Evolutionary conservation across 2,329 filamentous ascomycete genomes (phyloP).

Genomic region (Balansia obtecta): DNA sequence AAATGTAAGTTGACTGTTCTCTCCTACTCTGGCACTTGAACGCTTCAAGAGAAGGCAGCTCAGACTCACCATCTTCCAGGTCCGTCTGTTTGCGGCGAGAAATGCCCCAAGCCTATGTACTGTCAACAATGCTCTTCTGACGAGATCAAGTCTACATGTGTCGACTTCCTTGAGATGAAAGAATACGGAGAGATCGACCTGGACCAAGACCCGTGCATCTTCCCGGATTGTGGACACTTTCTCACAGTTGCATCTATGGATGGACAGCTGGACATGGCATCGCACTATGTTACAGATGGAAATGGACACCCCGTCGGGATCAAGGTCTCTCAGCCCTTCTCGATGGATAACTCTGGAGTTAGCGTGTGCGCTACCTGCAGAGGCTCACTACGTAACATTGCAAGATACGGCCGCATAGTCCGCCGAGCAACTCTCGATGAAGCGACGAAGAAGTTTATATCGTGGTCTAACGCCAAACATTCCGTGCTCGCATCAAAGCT

Average conservation of each 20-base stretch:
- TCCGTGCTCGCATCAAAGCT: slow-evolving; percentile 5
- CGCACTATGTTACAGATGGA: slow-evolving; percentile 32
- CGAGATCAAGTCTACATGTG: slow-evolving; percentile 30
- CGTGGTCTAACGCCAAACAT: slow-evolving; percentile 30
- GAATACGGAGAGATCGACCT: slow-evolving; percentile 46
- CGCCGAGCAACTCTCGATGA: slow-evolving; percentile 49
- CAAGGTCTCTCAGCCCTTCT: slow-evolving; percentile 32
- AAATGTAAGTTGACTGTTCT: slow-evolving; percentile 28
- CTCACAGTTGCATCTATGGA: slow-evolving; percentile 49
- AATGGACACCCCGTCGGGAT: slow-evolving; percentile 21
- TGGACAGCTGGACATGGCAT: slow-evolving; percentile 40
- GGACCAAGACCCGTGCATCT: slow-evolving; percentile 46
- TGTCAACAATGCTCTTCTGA: slow-evolving; percentile 44
- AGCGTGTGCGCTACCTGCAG: slow-evolving; percentile 48
- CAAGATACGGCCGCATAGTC: slow-evolving; percentile 50
- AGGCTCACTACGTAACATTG: slow-evolving; percentile 41
- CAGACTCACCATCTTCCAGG: slow-evolving; percentile 7
- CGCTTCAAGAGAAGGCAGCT: too few species aligned
- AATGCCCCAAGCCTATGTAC: slow-evolving; percentile 36
- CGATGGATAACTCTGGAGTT: slow-evolving; percentile 26
- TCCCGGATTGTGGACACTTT: slow-evolving; percentile 52
- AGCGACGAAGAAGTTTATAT: slow-evolving; percentile 51
- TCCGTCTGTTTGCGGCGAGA: slow-evolving; percentile 52
- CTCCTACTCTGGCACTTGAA: too few species aligned
- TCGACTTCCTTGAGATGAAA: slow-evolving; percentile 44